A percentile compares a stretch with the other conserved stretches of the same genome.
Evolutionary conservation across 73 alveolate genomes (phyloP).

Genomic region (Uronychia setigera): DNA sequence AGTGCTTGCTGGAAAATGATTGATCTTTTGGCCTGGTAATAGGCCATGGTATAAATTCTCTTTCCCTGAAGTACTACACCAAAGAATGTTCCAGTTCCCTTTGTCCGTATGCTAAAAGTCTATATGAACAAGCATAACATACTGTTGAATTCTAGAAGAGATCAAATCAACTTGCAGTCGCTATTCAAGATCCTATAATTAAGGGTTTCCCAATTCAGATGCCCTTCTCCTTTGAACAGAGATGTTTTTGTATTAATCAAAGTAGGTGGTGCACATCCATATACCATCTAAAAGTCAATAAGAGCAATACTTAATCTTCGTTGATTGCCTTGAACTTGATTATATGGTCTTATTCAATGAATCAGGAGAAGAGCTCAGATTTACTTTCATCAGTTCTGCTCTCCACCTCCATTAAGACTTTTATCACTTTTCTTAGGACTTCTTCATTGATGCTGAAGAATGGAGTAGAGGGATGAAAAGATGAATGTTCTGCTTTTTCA

Average conservation of each 20-base stretch:
- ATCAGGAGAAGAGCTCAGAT: no score
- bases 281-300: neutral
- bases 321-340: neutral
- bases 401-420: no score
- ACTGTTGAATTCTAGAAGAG: neutral
- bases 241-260: no score
- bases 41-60: conserved; percentile 64
- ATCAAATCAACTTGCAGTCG: neutral
- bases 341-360: no score
- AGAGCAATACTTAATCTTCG: neutral
- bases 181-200: neutral
- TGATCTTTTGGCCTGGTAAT: conserved; percentile 70
- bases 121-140: neutral
- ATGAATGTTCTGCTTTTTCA: no score
- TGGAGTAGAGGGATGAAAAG: no score
- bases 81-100: conserved; percentile 53
- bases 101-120: neutral
- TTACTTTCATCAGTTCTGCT: no score
- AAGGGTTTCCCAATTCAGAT: neutral
- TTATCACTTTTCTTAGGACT: no score
- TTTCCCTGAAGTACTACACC: conserved; percentile 59
- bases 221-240: neutral
- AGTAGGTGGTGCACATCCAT: neutral
- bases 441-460: no score
- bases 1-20: conserved; percentile 83